Evolutionary conservation across 2,329 filamentous ascomycete species (phyloP), one percentile per base, ranked within the genome.

Genomic region (Alternaria sp.): DNA sequence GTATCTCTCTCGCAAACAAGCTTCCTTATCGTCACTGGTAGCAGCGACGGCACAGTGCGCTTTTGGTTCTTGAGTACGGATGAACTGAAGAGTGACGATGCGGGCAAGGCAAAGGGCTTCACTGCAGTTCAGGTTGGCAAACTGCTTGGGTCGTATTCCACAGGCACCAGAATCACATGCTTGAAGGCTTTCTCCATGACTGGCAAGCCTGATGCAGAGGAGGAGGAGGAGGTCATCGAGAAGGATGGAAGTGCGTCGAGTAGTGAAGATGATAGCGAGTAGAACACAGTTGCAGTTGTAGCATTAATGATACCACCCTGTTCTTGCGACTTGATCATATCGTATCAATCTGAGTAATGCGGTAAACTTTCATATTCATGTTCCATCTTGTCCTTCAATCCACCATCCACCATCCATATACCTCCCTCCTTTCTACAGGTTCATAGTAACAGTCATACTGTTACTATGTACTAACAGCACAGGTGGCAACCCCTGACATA

Each of bases 111-210:
- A 20, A 64, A 65, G 43, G 70, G 67, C 5, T 74, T 74, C 40
- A 69, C 72, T 7, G 71, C 77, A 8, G 74, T 67, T 30, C 85
- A 87, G 64, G 78, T 92, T 22, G 93, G 92, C 30, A 85, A 81
- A 66, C 76, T 96, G 57, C 76, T 97, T 45, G 93, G 90, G 16
- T 89, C 86, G 32, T 95, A 95, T 73, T 90, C 94, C 79, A 97
- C 94, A 22, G 89, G 90, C 46, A 94, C 94, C 76, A 85, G 95
- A 58, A 93, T 98, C 68, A 98, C 94, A 38, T 98, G 95, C 76
- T 75, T 98, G 72, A 89, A 88, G 70, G 90, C 90, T 22, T 98
- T 97, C 81, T 83, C 92, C 65, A 96, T 98, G 92, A 86, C 92
- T 78, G 77, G 76, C 2, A 70, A 59, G 22, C 67, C 74, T 1